Base-by-base conservation (phyloP, 129 eudicot genomes). In the Saussurea involucrata region DNA sequence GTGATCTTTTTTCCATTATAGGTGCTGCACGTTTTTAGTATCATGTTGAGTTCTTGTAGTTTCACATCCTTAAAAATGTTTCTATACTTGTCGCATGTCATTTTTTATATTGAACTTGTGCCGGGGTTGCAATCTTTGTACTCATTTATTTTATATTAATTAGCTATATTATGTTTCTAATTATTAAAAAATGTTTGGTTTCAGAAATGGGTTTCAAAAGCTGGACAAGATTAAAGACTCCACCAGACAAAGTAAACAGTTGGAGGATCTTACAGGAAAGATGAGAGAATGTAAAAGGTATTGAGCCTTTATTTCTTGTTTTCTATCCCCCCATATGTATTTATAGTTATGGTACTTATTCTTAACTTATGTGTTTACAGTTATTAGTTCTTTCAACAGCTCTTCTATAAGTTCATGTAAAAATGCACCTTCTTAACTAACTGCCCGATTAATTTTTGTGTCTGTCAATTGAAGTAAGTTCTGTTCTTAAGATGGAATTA, bases 231-330 rank as follows among this genome's bases (percentile, higher is more conserved):
- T 95, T 80, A 95, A 92, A 84, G 99, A 95, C 80, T 84, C 99
- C 78, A 89, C 42, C 68, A 89, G 99, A 81, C 96, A 95, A 86
- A 89, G 97, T 81, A 95, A 95, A 83, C 99, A 95, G 89, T 85
- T 95, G 85, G 99, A 95, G 86, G 97, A 95, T 33, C 96, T 95
- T 73, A 88, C 99, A 0, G 97, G 94, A 77, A 92, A 86, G 87
- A 95, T 95, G 99, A 87, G 97, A 84, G 99, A 95, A 67, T 95
- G 99, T 82, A 95, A 95, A 90, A 88, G 99, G 99, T 91, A 80
- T 33, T 71, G 63, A 24, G 4, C n/a, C 31, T 18, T 78, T 29
- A 8, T 25, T 34, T 61, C 24, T 40, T 63, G 24, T 40, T 24
- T 18, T 21, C 29, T 63, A 18, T 44, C 37, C 3, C 3, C 13